phyloP scores from a whole-genome alignment of 495 filamentous ascomycete genomes.

The Talaromyces stipitatus region DNA sequence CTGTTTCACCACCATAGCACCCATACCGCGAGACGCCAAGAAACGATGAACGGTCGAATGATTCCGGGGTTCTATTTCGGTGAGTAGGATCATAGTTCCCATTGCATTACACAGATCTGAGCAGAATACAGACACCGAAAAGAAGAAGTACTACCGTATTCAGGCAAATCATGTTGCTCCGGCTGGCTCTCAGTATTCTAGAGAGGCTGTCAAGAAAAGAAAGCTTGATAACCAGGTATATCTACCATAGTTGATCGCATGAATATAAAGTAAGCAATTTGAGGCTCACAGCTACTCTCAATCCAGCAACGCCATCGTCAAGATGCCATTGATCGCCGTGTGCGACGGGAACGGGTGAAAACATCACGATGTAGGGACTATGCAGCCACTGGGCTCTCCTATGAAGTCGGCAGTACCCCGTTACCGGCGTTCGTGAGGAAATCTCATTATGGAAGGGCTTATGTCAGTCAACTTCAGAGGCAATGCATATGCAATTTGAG shows the following conservation, averaged over 20 bases:
- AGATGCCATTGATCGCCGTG: constrained; percentile 17
- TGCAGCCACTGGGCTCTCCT: constrained; percentile 17
- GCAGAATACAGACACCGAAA: constrained; percentile 35
- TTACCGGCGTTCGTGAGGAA: not conserved
- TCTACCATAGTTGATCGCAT: not conserved
- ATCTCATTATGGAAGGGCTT: constrained; percentile 19
- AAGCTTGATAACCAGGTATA: constrained; percentile 28
- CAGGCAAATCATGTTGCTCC: constrained; percentile 40
- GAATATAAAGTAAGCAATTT: not conserved
- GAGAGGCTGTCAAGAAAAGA: constrained; percentile 37
- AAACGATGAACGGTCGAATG: constrained; percentile 17
- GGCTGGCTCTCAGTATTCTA: constrained; percentile 35
- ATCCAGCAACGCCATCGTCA: constrained; percentile 10
- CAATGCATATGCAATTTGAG: constrained; percentile 27
- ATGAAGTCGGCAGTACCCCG: constrained; percentile 19
- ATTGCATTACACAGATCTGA: not conserved
- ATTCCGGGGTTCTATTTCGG: constrained; percentile 44
- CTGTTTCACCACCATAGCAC: not conserved
- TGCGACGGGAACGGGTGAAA: constrained; percentile 26
- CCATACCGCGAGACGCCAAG: not conserved
- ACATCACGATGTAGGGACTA: constrained; percentile 21
- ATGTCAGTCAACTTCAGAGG: constrained; percentile 26
- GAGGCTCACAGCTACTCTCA: constrained; percentile 6
- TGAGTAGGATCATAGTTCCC: constrained; percentile 10
- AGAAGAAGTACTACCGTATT: constrained; percentile 53